Evolutionary conservation across 2,329 filamentous ascomycete species (phyloP).

Genomic region (Calonectria henricotiae): DNA sequence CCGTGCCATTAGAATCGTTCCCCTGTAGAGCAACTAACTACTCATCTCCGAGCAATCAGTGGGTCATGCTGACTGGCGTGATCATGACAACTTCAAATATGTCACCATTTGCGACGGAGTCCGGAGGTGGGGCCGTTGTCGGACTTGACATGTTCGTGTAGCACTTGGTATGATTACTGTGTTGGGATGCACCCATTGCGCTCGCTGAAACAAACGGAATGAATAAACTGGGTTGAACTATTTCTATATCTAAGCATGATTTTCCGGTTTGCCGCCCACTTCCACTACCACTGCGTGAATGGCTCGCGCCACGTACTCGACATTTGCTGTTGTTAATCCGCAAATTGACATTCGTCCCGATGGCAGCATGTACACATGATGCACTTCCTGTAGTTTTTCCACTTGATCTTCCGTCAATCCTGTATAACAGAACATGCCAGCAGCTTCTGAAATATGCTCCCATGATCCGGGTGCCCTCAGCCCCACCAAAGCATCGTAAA

Average conservation of each 20-base stretch:
- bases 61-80: background rate
- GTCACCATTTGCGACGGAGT: background rate
- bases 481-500: background rate
- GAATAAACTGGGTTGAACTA: background rate
- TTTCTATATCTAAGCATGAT: background rate
- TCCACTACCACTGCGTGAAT: slow-evolving; percentile 2
- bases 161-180: too few species aligned
- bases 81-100: slow-evolving; percentile 2
- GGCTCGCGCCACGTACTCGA: slow-evolving; percentile 8
- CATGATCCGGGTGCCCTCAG: slow-evolving; percentile 10
- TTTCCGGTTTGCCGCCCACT: background rate
- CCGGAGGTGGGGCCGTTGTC: background rate
- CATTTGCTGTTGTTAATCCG: slow-evolving; percentile 10
- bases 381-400: background rate
- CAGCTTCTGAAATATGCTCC: slow-evolving; percentile 10
- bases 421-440: slow-evolving; percentile 32
- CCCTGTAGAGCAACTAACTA: too few species aligned
- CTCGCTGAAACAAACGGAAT: too few species aligned
- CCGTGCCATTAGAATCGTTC: too few species aligned
- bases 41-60: background rate
- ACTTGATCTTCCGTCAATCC: slow-evolving; percentile 14
- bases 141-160: too few species aligned
- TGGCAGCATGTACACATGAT: slow-evolving; percentile 29
- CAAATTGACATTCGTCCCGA: slow-evolving; percentile 29
- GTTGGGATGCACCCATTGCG: too few species aligned